Evolutionary conservation across 2,329 filamentous ascomycete genomes (phyloP).

Genomic region (Thermothelomyces thermophilus): DNA sequence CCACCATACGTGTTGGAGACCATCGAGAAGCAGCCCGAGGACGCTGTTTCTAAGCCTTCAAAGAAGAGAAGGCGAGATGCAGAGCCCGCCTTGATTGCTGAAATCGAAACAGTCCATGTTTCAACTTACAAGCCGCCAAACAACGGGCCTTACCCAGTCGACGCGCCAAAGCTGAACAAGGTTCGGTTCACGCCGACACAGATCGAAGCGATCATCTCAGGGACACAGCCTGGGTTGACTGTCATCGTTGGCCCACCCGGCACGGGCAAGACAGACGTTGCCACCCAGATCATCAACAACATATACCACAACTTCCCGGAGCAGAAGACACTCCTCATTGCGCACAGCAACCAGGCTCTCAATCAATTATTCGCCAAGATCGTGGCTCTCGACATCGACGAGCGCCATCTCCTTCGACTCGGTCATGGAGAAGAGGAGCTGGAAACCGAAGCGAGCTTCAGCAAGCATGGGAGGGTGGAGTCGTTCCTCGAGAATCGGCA

Average conservation of each 20-base stretch:
- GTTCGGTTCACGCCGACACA: constrained; percentile 89
- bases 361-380: constrained; percentile 99
- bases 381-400: constrained; percentile 89
- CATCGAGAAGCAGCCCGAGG: constrained; percentile 46
- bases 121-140: constrained; percentile 87
- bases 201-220: constrained; percentile 86
- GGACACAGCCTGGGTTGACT: constrained; percentile 88
- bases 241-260: constrained; percentile 92
- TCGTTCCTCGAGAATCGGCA: constrained; percentile 87
- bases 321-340: constrained; percentile 85
- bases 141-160: constrained; percentile 80
- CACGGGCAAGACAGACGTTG: constrained; percentile 98
- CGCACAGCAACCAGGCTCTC: constrained; percentile 94
- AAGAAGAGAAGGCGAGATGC: constrained; percentile 84
- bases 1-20: constrained; percentile 83
- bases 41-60: constrained; percentile 50
- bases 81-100: constrained; percentile 56
- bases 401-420: constrained; percentile 83
- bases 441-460: constrained; percentile 77
- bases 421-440: constrained; percentile 95
- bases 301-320: constrained; percentile 96
- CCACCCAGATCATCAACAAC: constrained; percentile 97
- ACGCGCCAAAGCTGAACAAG: constrained; percentile 72
- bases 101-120: constrained; percentile 66
- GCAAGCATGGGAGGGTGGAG: constrained; percentile 90